phyloP scores from a whole-genome alignment of 1,284 basidiomycete species.

The Ceratobasidium sp. region DNA sequence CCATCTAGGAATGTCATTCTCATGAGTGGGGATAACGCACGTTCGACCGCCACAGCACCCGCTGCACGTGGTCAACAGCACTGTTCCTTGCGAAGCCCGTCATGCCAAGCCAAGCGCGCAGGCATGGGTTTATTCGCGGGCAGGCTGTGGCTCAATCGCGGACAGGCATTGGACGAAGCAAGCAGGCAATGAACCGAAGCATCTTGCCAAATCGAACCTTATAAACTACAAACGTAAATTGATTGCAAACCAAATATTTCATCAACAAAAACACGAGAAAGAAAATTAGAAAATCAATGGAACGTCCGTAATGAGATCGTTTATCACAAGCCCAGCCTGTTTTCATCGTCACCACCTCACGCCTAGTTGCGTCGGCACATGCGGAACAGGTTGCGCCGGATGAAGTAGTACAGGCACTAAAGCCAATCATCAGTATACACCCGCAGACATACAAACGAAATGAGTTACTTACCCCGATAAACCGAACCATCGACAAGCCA shows the following conservation, averaged over 20 bases:
- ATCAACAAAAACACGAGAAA: not conserved
- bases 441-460: not conserved
- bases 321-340: constrained; percentile 32
- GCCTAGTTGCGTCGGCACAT: constrained; percentile 75
- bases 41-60: not conserved
- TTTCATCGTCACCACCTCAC: not conserved
- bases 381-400: constrained; percentile 84
- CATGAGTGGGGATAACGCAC: not conserved
- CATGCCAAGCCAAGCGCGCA: too few relatives aligned
- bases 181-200: too few relatives aligned
- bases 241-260: not conserved
- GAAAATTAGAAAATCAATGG: not conserved
- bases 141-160: too few relatives aligned
- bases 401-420: constrained; percentile 83
- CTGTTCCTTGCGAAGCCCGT: not conserved
- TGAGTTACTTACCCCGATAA: constrained; percentile 74
- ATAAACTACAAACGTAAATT: not conserved
- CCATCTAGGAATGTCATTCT: not conserved
- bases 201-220: too few relatives aligned
- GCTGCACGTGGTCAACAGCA: not conserved
- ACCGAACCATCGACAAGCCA: constrained; percentile 80
- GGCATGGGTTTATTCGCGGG: too few relatives aligned
- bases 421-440: constrained; percentile 46
- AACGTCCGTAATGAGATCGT: constrained; percentile 10
- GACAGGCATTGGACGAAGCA: too few relatives aligned